phyloP scores from a whole-genome alignment of 306 rosid genomes.

The Cucumis sativus region Cucumber_9930_V3 NC_026655.2:11476501-11477000 shows the following conservation, averaged over 20 bases:
- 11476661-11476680: not conserved
- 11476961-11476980: not conserved
- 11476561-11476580: not conserved
- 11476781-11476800: not conserved
- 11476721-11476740: not conserved
- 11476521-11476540: not conserved
- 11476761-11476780: not conserved
- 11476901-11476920: no score
- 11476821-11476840: not conserved
- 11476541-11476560: not conserved
- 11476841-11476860: not conserved
- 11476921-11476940: not conserved
- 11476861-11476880: not conserved
- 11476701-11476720: not conserved
- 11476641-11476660: not conserved
- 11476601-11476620: no score
- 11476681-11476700: not conserved
- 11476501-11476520: not conserved
- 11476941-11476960: not conserved
- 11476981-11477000: not conserved
- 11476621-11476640: not conserved
- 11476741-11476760: not conserved
- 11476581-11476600: not conserved
- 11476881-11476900: not conserved
- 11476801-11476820: not conserved